Evolutionary conservation across 73 alveolate genomes (phyloP), one percentile per base, ranked within the genome.

Genomic region (Blepharisma japonicum): DNA sequence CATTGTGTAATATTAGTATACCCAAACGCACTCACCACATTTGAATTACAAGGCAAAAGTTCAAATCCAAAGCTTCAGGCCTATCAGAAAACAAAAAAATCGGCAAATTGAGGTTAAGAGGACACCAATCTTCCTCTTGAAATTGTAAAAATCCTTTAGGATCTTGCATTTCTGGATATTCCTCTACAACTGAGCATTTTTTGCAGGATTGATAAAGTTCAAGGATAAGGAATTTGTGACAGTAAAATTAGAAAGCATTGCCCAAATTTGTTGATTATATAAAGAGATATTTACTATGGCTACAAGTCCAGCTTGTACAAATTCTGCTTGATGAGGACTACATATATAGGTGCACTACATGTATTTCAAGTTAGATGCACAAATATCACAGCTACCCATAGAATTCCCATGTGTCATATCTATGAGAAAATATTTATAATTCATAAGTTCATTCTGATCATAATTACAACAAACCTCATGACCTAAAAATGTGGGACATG

Each of bases 381-480:
- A 68, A 6, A 68, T 68, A 68, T 68, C 79, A 68, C 79, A 68
- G 6, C 79, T 76, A 21, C 79, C 79, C 20, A 45, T n/a, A 7
- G n/a, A 32, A 68, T n/a, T 6, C 32, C 79, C 79, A 11, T 7
- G 8, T 6, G 71, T 68, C 7, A 8, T 38, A 18, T 68, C 79
- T 7, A 68, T 6, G 6, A 45, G 25, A 8, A n/a, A 8, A 27
- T 8, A 68, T 38, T 68, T 68, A 68, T 45, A 38, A 21, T 7
- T 8, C 79, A 68, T 68, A 7, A 27, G 53, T 7, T 68, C 70
- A 27, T 25, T 38, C 20, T 68, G 70, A 68, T 11, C 79, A 38
- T 32, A 6, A 20, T 27, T 68, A 68, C 79, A 68, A 68, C 79
- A 68, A 38, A 68, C 79, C 7, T 68, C 79, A 8, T 21, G 6